Base-by-base conservation (phyloP, 345 rosid species). In the Bruguiera parviflora region DNA sequence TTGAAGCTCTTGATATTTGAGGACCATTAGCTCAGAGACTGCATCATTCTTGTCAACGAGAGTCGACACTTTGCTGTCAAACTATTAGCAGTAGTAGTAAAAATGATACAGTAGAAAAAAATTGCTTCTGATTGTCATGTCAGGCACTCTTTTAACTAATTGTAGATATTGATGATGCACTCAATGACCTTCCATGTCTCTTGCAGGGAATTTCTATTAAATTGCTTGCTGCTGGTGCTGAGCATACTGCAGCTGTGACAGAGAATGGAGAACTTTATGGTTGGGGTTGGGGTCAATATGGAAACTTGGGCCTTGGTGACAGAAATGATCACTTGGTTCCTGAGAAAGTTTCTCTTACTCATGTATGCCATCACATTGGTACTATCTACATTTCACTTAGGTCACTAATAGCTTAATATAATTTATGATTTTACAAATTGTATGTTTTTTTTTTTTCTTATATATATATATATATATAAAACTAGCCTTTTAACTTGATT, bases 221-320 rank as follows among this genome's bases (percentile, higher is more conserved):
- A 87, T 79, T 88, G 92, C 96, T 95, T 47, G 96, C 96, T 69
- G 96, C 94, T 71, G 97, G 96, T 75, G 97, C 97, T 70, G 96
- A 95, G 75, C 99, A 95, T 84, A 88, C 93, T 71, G 97, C 89
- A 59, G 99, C 97, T 64, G 86, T 92, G 67, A 78, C 97, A 67
- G 96, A 92, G 84, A 87, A 85, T 70, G 99, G 99, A 76, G 89
- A 84, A 37, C 93, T 95, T 24, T 92, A 88, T 83, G 97, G 99
- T 70, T 95, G 99, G 99, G 99, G 99, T 6, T 91, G 97, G 96
- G 99, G 99, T 8, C 78, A 92, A 58, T 92, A 92, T 75, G 97
- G 97, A 53, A 95, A 95, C 83, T 75, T 95, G 86, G 99, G 99
- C 75, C 83, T 95, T 31, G 99, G 99, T 65, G 99, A 95, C 83